Evolutionary conservation across 495 filamentous ascomycete species (phyloP).

Genomic region (Sporormia fimetaria): DNA sequence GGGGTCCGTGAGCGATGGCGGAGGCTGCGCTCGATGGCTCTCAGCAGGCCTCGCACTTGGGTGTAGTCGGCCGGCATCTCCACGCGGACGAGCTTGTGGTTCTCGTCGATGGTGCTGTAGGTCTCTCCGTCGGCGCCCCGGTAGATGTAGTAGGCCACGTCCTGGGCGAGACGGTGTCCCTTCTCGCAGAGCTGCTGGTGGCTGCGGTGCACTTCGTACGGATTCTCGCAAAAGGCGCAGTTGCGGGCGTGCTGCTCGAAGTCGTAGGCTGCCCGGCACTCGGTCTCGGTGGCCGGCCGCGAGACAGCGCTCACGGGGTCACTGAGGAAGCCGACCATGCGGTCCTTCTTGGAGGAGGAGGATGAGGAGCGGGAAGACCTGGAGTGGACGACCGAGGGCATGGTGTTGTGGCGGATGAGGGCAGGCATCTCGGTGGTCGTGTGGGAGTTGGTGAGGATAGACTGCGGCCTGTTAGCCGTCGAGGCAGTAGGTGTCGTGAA

Average conservation of each 20-base stretch:
- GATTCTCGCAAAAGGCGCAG: conserved; percentile 30
- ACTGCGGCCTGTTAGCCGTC: conserved; percentile 17
- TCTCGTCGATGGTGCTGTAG: conserved; percentile 28
- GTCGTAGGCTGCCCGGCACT: conserved; percentile 32
- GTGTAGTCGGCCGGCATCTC: conserved; percentile 30
- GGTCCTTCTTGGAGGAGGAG: conserved; percentile 17
- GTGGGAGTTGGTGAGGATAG: conserved; percentile 23
- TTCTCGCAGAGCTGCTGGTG: conserved; percentile 27
- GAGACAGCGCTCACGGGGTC: conserved; percentile 26
- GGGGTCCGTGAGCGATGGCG: conserved; percentile 22
- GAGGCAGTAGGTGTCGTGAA: conserved; percentile 8
- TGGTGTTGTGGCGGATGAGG: conserved; percentile 18
- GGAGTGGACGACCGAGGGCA: conserved; percentile 22
- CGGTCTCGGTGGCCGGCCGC: conserved; percentile 24
- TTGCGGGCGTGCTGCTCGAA: conserved; percentile 31
- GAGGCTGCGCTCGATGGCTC: conserved; percentile 26
- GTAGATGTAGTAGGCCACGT: conserved; percentile 32
- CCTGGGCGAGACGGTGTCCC: conserved; percentile 29
- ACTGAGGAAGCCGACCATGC: conserved; percentile 19
- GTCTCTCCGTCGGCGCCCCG: conserved; percentile 25
- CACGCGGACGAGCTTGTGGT: conserved; percentile 31
- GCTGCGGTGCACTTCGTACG: conserved; percentile 27
- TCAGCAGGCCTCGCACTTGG: conserved; percentile 29
- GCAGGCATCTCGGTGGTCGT: conserved; percentile 25
- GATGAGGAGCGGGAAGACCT: conserved; percentile 12